A percentile compares a stretch with the other conserved stretches of the same genome.
phyloP scores from a whole-genome alignment of 306 rosid species.

The Trifolium repens region DNA sequence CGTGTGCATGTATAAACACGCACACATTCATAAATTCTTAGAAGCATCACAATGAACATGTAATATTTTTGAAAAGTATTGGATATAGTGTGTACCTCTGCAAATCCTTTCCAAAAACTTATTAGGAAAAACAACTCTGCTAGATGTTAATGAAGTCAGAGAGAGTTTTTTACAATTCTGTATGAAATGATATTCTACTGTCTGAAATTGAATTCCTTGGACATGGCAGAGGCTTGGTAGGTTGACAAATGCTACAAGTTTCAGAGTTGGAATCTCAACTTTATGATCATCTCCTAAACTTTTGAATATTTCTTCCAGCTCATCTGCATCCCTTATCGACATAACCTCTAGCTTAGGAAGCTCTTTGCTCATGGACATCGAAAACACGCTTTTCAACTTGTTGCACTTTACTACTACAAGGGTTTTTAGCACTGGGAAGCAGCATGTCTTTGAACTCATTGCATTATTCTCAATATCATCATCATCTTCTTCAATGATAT shows the following conservation, averaged over 20 bases:
- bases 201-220: neutral
- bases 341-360: neutral
- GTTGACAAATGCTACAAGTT: neutral
- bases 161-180: slow-evolving; percentile 1
- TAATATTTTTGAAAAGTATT: neutral
- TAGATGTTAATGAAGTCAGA: neutral
- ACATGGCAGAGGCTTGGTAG: slow-evolving; percentile 6
- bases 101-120: too few relatives aligned
- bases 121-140: too few relatives aligned
- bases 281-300: neutral
- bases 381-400: slow-evolving; percentile 1
- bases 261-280: slow-evolving; percentile 6
- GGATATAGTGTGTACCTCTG: neutral
- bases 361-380: neutral
- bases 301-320: slow-evolving; percentile 14
- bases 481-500: slow-evolving; percentile 26
- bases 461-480: neutral
- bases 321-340: neutral
- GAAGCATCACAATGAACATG: too few relatives aligned
- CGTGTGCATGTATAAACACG: too few relatives aligned
- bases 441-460: neutral
- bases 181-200: neutral
- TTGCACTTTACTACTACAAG: neutral
- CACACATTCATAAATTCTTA: too few relatives aligned
- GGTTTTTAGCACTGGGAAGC: neutral